Percentiles rank a stretch among this genome's conserved stretches.
phyloP scores from a whole-genome alignment of 2,329 filamentous ascomycete species.

The Teratosphaeria nubilosa region DNA sequence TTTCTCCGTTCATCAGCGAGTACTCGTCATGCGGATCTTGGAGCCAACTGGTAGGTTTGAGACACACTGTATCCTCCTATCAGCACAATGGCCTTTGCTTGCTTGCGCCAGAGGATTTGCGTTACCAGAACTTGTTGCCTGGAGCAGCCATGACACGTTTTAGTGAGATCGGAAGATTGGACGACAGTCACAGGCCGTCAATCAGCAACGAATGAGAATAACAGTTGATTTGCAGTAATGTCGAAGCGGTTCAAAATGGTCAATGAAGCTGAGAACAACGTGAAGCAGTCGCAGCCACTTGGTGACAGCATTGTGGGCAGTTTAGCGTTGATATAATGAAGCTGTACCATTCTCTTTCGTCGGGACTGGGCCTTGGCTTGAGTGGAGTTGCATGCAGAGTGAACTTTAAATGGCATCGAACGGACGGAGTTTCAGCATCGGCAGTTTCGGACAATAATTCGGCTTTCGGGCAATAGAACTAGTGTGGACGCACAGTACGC shows the following conservation, averaged over 20 bases:
- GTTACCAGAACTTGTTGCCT: conserved; percentile 8
- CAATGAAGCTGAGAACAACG: neutral
- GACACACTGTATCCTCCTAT: neutral
- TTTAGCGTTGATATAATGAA: neutral
- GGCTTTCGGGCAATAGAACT: neutral
- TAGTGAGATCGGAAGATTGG: neutral
- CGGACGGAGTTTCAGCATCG: neutral
- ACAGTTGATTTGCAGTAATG: neutral
- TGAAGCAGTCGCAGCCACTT: neutral
- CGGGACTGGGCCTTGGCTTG: neutral
- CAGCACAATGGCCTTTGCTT: neutral
- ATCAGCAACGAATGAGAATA: neutral
- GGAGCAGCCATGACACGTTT: conserved; percentile 7
- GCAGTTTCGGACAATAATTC: neutral
- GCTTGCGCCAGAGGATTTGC: neutral
- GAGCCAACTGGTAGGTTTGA: neutral
- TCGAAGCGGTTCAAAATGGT: neutral
- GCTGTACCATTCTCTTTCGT: neutral
- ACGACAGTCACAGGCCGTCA: neutral
- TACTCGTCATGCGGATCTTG: conserved; percentile 17
- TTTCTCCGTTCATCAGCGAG: neutral
- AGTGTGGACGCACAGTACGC: neutral
- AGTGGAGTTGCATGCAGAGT: neutral
- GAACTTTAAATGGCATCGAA: neutral
- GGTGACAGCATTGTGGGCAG: neutral